Evolutionary conservation across 148 eudicot species (phyloP), one percentile per base, ranked within the genome.

Genomic region (Fagopyrum homotropicum): DNA sequence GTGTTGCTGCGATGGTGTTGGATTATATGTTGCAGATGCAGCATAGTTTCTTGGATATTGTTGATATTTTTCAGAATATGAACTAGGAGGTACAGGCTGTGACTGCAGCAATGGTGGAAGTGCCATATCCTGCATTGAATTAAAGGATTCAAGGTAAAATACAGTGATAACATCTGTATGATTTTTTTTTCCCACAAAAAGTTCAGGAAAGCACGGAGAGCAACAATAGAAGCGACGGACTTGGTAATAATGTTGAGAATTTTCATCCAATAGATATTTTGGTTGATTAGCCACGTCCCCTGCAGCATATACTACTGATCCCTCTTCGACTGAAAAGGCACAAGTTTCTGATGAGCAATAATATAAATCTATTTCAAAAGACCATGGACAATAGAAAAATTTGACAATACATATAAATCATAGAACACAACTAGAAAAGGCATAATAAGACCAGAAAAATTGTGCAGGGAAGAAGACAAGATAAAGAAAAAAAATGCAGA

Each of bases 191-290:
- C 26, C 26, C 26, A 22, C 26, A 17, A 56, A 56, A n/a, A 5
- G 61, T 1, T 4, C 26, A 56, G 17, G 26, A 17, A 56, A 56
- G 9, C 6, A 56, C 12, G 5, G 61, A 26, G 29, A 17, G 19
- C 26, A 56, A n/a, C 7, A 5, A 46, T 35, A 54, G 51, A 44
- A 47, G 74, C 47, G 76, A 55, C 60, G 48, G 48, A 89, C 98
- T 86, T 72, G 80, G 75, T 88, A 88, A 87, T 91, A 88, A 78
- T 66, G 78, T 76, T 86, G 89, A 77, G 91, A 73, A 74, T 85
- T 74, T 64, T 82, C 88, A 73, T 35, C n/a, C 15, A 50, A 6
- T 29, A 44, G 60, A 72, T 72, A 72, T 10, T 48, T 51, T 26
- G 59, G 50, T 72, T 72, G 60, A 50, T 22, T 14, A 22, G 40